These are phyloP conservation scores for Alternaria incomplexa DNA, from an alignment of 2,329 filamentous ascomycete genomes.

Conservation along the genomic window DNA sequence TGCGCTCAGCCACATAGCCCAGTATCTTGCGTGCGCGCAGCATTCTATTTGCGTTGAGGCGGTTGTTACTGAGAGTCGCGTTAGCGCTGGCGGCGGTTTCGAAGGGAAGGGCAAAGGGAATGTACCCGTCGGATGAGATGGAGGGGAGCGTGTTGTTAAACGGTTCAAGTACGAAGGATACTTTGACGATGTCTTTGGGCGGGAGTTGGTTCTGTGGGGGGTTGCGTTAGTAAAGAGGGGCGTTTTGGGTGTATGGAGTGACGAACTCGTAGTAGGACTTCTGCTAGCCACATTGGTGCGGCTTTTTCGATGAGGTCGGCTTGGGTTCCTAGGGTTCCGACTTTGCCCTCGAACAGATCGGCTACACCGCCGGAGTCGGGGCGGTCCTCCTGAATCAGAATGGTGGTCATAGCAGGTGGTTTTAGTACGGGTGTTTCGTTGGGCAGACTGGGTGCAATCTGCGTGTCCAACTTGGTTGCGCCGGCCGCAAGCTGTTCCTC, in stretches of 20 bases:
- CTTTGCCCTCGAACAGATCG: conserved; percentile 89
- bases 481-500: conserved; percentile 68
- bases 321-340: conserved; percentile 76
- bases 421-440: conserved; percentile 79
- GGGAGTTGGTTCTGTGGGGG: conserved; percentile 73
- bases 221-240: background rate
- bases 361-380: conserved; percentile 70
- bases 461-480: conserved; percentile 61
- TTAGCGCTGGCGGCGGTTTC: conserved; percentile 35
- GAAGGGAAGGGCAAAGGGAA: conserved; percentile 31
- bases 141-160: conserved; percentile 76
- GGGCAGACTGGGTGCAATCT: conserved; percentile 71
- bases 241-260: background rate
- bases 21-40: conserved; percentile 93
- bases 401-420: conserved; percentile 67
- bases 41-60: conserved; percentile 97
- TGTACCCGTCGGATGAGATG: conserved; percentile 74
- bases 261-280: conserved; percentile 75
- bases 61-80: conserved; percentile 68
- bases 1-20: conserved; percentile 87
- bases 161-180: conserved; percentile 91
- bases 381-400: conserved; percentile 70
- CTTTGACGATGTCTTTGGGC: conserved; percentile 89
- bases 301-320: conserved; percentile 84
- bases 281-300: conserved; percentile 90